Evolutionary conservation across 2,329 filamentous ascomycete genomes (phyloP).

Genomic region (Fusarium decemcellulare): DNA sequence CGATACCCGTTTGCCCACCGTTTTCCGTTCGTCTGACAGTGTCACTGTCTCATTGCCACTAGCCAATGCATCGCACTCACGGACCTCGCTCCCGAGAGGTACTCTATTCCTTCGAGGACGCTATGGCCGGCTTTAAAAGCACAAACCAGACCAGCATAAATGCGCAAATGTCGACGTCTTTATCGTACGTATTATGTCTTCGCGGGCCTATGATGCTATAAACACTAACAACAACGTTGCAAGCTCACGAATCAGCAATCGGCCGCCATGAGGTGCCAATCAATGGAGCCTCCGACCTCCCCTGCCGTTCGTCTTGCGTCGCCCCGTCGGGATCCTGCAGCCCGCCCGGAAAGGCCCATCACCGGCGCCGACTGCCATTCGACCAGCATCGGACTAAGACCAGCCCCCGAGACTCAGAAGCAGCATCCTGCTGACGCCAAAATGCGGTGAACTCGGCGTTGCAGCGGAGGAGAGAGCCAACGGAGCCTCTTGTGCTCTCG

Average conservation of each 20-base stretch:
- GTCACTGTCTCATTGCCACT: conserved; percentile 22
- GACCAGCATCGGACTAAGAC: conserved; percentile 36
- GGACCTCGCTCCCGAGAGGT: conserved; percentile 17
- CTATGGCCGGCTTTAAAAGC: conserved; percentile 1
- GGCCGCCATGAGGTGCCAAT: conserved; percentile 26
- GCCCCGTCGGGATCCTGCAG: conserved; percentile 42
- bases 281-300: conserved; percentile 22
- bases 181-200: neutral
- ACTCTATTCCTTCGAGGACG: conserved; percentile 1
- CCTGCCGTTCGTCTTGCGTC: conserved; percentile 40
- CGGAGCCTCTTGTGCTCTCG: conserved; percentile 34
- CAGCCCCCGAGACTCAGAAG: conserved; percentile 40
- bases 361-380: conserved; percentile 30
- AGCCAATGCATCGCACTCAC: conserved; percentile 23
- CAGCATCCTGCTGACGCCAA: conserved; percentile 43
- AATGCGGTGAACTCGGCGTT: conserved; percentile 48
- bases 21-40: conserved; percentile 6
- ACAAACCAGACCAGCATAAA: neutral
- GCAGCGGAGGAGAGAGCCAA: conserved; percentile 32
- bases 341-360: conserved; percentile 42
- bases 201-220: neutral
- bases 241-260: neutral
- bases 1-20: neutral
- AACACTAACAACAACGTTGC: neutral
- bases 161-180: conserved; percentile 1